phyloP scores from a whole-genome alignment of 2,329 filamentous ascomycete genomes.

The Talaromyces verruculosus region DNA sequence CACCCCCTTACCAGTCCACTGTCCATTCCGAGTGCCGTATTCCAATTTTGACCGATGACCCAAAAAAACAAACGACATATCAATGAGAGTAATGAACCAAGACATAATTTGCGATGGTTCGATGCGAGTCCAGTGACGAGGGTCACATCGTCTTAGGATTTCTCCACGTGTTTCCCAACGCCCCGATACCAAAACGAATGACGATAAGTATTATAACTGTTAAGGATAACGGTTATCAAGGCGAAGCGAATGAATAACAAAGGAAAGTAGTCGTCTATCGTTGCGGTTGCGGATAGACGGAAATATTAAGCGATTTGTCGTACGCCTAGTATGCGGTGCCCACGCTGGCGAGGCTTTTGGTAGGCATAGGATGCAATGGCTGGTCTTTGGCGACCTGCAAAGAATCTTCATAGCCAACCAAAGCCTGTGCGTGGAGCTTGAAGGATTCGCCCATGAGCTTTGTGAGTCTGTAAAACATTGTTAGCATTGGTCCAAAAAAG shows the following conservation, averaged over 20 bases:
- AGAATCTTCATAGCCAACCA: conserved; percentile 85
- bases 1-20: conserved; percentile 38
- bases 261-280: conserved; percentile 11
- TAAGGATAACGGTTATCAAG: conserved; percentile 18
- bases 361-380: conserved; percentile 44
- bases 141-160: conserved; percentile 24
- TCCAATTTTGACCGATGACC: conserved; percentile 39
- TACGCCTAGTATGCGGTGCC: conserved; percentile 42
- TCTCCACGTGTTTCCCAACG: conserved; percentile 22
- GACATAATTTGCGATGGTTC: conserved; percentile 22
- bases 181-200: conserved; percentile 20
- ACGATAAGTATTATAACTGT: conserved; percentile 24
- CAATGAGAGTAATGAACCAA: conserved; percentile 32
- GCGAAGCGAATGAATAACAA: conserved; percentile 22
- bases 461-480: conserved; percentile 40
- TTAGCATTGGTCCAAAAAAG: background rate
- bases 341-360: conserved; percentile 45
- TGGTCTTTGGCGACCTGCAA: conserved; percentile 43
- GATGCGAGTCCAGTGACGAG: conserved; percentile 18
- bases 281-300: background rate
- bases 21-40: conserved; percentile 32
- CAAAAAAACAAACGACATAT: conserved; percentile 39
- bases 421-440: conserved; percentile 91
- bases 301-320: background rate
- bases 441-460: conserved; percentile 98